Base-by-base conservation (phyloP, 495 filamentous ascomycete species). In the Amphirosellinia nigrospora region DNA sequence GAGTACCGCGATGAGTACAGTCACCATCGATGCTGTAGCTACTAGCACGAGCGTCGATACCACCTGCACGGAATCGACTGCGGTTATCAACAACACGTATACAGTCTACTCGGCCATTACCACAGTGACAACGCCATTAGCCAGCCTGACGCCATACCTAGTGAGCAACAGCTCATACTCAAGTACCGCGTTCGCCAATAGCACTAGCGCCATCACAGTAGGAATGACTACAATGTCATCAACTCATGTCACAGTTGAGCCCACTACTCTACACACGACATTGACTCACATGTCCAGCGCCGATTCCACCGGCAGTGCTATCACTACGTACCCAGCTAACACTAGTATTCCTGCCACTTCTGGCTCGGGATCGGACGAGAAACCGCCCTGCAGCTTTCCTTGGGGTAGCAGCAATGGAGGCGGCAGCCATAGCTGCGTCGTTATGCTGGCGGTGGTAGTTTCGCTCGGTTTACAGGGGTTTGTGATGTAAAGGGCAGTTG, bases 391-490 rank as follows among this genome's bases (percentile, higher is more conserved):
- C 28, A 58, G 46, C 43, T 1, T 62, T 19, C 30, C 19, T 30
- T 70, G 61, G 69, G 62, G 69, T 5, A 62, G 39, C 38, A 58
- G 19, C 19, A 39, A 71, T 11, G 70, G 70, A 60, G 36, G 28
- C 2, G 46, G 41, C 26, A 53, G 38, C 58, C 30, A 13, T 26
- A 56, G 38, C 38, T 72, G 69, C 60, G 59, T 70, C 11, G 58
- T 72, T 30, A 68, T 74, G 74, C 7, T 74, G 32, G 58, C 53
- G 11, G 55, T 55, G 13, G 46, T 66, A 2, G 43, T 72, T 28
- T 56, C 64, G n/a, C 28, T 64, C 23, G n/a, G 56, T 16, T 39
- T 59, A 16, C 62, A 69, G 34, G 43, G 16, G 9, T 43, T 70
- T n/a, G 19, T 64, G 36, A 58, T 21, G 19, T 39, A 34, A 34